Evolutionary conservation across 129 eudicot species (phyloP), one percentile per base, ranked within the genome.

Genomic region (Logfia minima): DNA sequence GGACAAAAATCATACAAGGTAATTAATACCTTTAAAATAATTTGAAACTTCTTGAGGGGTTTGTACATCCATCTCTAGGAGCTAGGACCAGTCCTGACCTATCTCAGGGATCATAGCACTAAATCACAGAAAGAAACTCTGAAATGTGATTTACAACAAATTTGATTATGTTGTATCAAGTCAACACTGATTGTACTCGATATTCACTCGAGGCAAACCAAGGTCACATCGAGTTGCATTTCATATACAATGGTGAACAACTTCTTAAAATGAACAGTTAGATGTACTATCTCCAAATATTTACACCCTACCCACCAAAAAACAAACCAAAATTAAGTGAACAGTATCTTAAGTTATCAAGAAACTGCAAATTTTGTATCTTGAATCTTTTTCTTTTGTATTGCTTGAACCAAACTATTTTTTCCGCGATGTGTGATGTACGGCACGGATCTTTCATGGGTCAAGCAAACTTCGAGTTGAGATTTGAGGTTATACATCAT

Each of bases 401-500:
- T 59, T 70, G 59, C 77, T 71, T 24, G 64, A 39, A 59, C 80
- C 74, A 71, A 63, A 60, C 72, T 29, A 19, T 55, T 16, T 55
- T 55, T 80, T 67, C 75, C 79, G 53, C 24, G n/a, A 72, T 34
- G 17, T 72, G 60, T 64, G 74, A 62, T 61, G 55, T 71, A 63
- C 77, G 21, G 43, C 68, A 79, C 73, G 59, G 78, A 78, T 78
- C 56, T 56, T 63, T 80, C 69, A 66, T 21, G 26, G 68, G 68
- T 43, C 62, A 13, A 16, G 68, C 60, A 16, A 72, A 73, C 68
- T 73, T 48, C 19, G 64, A 34, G 58, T 31, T 22, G 52, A 29
- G 8, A 72, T 53, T 67, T 55, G n/a, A 66, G 74, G 80, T 90
- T 85, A 88, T 68, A 85, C 93, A 80, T 89, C 97, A 78, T 75